Evolutionary conservation across 2,329 filamentous ascomycete genomes (phyloP), one percentile per base, ranked within the genome.

Genomic region (Colletotrichum chrysophilum): DNA sequence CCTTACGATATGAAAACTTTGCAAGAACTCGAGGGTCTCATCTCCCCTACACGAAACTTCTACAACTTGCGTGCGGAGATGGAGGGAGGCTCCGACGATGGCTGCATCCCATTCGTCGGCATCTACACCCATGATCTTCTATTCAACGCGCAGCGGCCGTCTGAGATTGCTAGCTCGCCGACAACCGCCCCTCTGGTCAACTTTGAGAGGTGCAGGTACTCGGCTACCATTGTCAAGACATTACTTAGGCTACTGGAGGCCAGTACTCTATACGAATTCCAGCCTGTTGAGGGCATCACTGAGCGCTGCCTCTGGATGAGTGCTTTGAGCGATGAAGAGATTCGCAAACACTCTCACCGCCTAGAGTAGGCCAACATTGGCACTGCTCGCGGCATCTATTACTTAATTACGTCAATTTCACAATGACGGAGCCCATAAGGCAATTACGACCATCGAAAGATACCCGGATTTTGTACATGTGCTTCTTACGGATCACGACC

Each of bases 301-400:
- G 94, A 95, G 84, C 90, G 94, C 77, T 97, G 95, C 82, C 88
- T 97, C n/a, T 97, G 95, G 95, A 93, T 97, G 86, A 93, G 94
- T 62, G 94, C 94, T 12, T 83, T 97, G 70, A 91, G 86, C 70
- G 94, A 96, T 78, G 91, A 92, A n/a, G 94, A 96, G 80, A 95
- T 97, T 80, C 86, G 90, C 72, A 86, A 84, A 76, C 86, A 87
- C 71, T 90, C 89, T 0, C 88, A 89, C 70, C 83, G 81, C 70
- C 80, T 92, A 36, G 89, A 91, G 82, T 87, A 78, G 81, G 43
- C 64, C 66, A 34, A 14, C 7, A 8, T 26, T 8, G 43, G 30
- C 56, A 34, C n/a, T 60, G 13, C 30, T 30, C 10, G 21, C 6
- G 70, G 18, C 43, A 9, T n/a, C 30, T 66, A 5, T 13, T 10